These are phyloP conservation scores for Neurospora tetrasperma DNA, from an alignment of 495 filamentous ascomycete species.

Conservation along the genomic window DNA sequence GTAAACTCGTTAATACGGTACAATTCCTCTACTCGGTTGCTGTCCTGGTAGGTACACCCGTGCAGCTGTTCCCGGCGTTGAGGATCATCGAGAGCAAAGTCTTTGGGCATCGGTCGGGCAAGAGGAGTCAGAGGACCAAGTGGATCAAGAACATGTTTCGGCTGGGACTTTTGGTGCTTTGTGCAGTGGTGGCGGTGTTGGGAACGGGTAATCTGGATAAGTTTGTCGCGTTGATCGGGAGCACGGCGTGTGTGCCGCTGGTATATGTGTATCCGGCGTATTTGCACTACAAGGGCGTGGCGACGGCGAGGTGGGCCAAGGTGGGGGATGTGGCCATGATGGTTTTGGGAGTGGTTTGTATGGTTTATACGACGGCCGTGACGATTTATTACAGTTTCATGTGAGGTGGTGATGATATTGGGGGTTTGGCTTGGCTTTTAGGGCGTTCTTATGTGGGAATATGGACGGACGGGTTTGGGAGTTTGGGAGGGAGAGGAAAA, in stretches of 20 bases:
- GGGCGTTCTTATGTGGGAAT: not conserved
- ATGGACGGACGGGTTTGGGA: not conserved
- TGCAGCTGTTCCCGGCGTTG: conserved; percentile 55
- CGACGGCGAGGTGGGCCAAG: conserved; percentile 35
- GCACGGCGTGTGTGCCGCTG: conserved; percentile 64
- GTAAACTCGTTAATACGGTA: conserved; percentile 52
- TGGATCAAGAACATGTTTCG: conserved; percentile 59
- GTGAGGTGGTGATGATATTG: not conserved
- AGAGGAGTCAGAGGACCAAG: conserved; percentile 41
- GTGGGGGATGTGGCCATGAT: conserved; percentile 45
- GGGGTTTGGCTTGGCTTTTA: not conserved
- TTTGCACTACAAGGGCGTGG: conserved; percentile 50
- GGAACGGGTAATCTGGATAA: conserved; percentile 53
- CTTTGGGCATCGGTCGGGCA: conserved; percentile 46
- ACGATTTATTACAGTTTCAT: conserved; percentile 39
- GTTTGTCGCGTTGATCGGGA: conserved; percentile 55
- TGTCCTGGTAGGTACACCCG: conserved; percentile 50
- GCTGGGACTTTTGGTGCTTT: conserved; percentile 34
- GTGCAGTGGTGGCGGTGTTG: conserved; percentile 39
- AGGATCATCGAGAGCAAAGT: conserved; percentile 48
- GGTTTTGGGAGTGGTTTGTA: conserved; percentile 44
- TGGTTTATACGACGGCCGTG: conserved; percentile 52
- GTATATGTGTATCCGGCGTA: conserved; percentile 88
- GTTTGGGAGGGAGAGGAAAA: not conserved
- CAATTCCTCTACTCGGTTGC: conserved; percentile 58